Base-by-base conservation (phyloP, 164 flowering plant genomes). In the Chloranthus sessilifolius region DNA sequence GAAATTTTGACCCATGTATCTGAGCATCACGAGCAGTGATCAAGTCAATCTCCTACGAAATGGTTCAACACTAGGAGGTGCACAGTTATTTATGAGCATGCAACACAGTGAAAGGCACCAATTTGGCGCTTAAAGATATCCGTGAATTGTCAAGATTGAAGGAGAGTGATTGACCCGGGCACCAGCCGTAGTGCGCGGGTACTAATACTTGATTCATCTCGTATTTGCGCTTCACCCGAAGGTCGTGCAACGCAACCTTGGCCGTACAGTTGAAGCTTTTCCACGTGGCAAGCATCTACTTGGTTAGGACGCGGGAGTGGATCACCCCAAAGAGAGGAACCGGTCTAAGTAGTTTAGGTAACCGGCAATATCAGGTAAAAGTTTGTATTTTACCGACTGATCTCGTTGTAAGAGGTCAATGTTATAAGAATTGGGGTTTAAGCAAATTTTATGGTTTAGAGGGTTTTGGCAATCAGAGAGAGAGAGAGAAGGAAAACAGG, bases 381-480 rank as follows among this genome's bases (percentile, higher is more conserved):
- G 5, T 9, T 44, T 26, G 46, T 44, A 7, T 39, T 36, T 39
- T 25, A 60, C 63, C 40, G 46, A 23, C 10, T 16, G n/a, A 15
- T 45, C 39, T 58, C 58, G 64, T 60, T 11, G n/a, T 22, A 27
- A 9, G 15, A 43, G 52, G 69, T 59, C 64, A 59, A 53, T 15
- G 36, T 43, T 55, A 65, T 59, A 65, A 65, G 64, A 65, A 16
- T 24, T 33, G 59, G 69, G 69, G 69, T 54, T 59, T 53, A 43
- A 59, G 54, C 38, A 2, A 59, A 25, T 35, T 34, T 45, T 50
- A 52, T 58, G 40, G 47, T 63, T 52, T 42, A 44, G 58, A 53
- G 67, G 67, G 67, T 63, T 63, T 57, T 56, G 62, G 53, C 21
- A 52, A 29, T 39, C 49, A n/a, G 35, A 22, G 33, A 44, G 33